A percentile compares a stretch with the other conserved stretches of the same genome.
phyloP scores from a whole-genome alignment of 2,329 filamentous ascomycete genomes.

The Dendryphion nanum region DNA sequence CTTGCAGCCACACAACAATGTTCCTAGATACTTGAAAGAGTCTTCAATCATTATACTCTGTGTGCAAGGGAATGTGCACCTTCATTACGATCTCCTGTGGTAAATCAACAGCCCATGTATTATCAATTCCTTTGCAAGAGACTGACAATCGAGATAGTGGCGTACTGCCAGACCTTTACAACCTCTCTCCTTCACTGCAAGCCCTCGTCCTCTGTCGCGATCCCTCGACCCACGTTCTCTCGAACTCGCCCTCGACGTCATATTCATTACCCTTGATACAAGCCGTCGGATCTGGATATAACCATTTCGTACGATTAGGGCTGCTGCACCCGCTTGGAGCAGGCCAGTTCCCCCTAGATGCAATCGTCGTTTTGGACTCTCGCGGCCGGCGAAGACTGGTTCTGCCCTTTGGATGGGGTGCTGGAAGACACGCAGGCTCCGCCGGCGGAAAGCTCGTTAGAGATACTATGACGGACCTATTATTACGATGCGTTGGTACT shows the following conservation, averaged over 20 bases:
- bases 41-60: slow-evolving; percentile 28
- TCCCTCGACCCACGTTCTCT: slow-evolving; percentile 26
- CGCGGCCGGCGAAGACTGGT: slow-evolving; percentile 39
- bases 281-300: slow-evolving; percentile 29
- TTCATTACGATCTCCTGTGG: slow-evolving; percentile 38
- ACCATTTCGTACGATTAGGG: slow-evolving; percentile 41
- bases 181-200: slow-evolving; percentile 31
- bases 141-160: slow-evolving; percentile 15
- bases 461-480: slow-evolving; percentile 23
- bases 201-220: slow-evolving; percentile 35
- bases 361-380: slow-evolving; percentile 44
- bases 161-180: slow-evolving; percentile 27
- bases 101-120: slow-evolving; percentile 8
- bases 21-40: slow-evolving; percentile 16
- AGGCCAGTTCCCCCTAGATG: slow-evolving; percentile 43
- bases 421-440: slow-evolving; percentile 34
- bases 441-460: slow-evolving; percentile 31
- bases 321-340: slow-evolving; percentile 47
- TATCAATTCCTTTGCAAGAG: neutral
- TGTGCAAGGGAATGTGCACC: slow-evolving; percentile 33
- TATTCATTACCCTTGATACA: slow-evolving; percentile 33
- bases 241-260: slow-evolving; percentile 17
- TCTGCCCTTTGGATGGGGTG: slow-evolving; percentile 47
- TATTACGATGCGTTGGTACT: slow-evolving; percentile 28
- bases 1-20: slow-evolving; percentile 27